Percentiles rank a stretch among this genome's conserved stretches.
phyloP scores from a whole-genome alignment of 768 basidiomycete genomes.

The Xerocomellus amylosporus region DNA sequence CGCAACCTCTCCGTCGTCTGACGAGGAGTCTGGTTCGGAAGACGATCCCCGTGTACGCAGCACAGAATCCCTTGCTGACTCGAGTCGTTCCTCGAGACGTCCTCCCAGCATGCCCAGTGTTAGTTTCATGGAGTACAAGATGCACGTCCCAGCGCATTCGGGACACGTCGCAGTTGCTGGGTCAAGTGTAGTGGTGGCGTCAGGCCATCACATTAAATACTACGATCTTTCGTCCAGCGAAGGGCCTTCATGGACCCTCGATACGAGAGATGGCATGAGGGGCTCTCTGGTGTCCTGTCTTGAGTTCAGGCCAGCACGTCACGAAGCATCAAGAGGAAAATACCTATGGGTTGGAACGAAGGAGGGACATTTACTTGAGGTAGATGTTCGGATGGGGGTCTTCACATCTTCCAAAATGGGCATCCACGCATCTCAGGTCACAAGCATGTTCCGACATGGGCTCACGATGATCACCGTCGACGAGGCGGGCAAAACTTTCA shows the following conservation, averaged over 20 bases:
- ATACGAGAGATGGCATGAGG: slow-evolving; percentile 64
- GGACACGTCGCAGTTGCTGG: slow-evolving; percentile 59
- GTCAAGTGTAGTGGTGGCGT: slow-evolving; percentile 54
- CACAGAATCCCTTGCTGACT: slow-evolving; percentile 62
- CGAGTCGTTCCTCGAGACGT: slow-evolving; percentile 62
- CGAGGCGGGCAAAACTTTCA: slow-evolving; percentile 77
- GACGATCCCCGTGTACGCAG: slow-evolving; percentile 49
- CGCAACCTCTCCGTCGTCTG: slow-evolving; percentile 40
- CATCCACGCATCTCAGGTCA: slow-evolving; percentile 65
- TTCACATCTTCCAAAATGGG: slow-evolving; percentile 56
- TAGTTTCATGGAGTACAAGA: slow-evolving; percentile 43
- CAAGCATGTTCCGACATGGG: slow-evolving; percentile 70
- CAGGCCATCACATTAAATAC: slow-evolving; percentile 56
- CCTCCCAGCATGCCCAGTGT: slow-evolving; percentile 36
- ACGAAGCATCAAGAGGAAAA: slow-evolving; percentile 50
- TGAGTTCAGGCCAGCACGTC: slow-evolving; percentile 62
- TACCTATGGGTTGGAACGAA: slow-evolving; percentile 87
- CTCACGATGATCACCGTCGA: slow-evolving; percentile 77
- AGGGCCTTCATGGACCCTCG: slow-evolving; percentile 46
- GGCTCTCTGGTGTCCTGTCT: slow-evolving; percentile 72
- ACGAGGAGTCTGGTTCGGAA: slow-evolving; percentile 60
- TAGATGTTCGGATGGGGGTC: slow-evolving; percentile 64
- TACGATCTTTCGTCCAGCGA: slow-evolving; percentile 56
- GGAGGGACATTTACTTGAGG: slow-evolving; percentile 82
- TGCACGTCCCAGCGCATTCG: slow-evolving; percentile 53